Base-by-base conservation (phyloP, 1,284 basidiomycete genomes). In the Chondrostereum purpureum region DNA sequence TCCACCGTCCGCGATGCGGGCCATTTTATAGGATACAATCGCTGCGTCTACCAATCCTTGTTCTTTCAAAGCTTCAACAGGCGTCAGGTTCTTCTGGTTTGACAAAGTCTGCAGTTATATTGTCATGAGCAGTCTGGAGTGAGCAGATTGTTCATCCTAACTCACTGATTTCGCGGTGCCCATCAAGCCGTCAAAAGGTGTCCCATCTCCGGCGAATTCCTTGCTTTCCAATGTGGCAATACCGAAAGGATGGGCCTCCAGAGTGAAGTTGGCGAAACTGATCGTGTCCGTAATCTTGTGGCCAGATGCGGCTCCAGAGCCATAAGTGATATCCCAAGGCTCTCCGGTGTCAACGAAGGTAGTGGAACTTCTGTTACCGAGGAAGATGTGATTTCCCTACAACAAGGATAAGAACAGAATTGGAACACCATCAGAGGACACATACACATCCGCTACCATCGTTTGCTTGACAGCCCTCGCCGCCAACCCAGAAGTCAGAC, bases 111-210 rank as follows among this genome's bases (percentile, higher is more conserved):
- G 42, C 1, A 23, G n/a, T n/a, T n/a, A n/a, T n/a, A n/a, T n/a
- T n/a, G n/a, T n/a, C n/a, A n/a, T n/a, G n/a, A n/a, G n/a, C n/a
- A n/a, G n/a, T n/a, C n/a, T n/a, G n/a, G n/a, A n/a, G n/a, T n/a
- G n/a, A n/a, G n/a, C n/a, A n/a, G 17, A 27, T 10, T 37, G 10
- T n/a, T 12, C 10, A n/a, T 6, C 5, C 6, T 2, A 42, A 44
- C 65, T 46, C 51, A 76, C 67, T 54, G 70, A 75, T 60, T 69
- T 75, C 38, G 82, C 80, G 53, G 83, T 66, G 50, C 83, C 77
- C 81, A 89, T 75, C 53, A 87, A 62, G 41, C 85, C 75, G 57
- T 87, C 83, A 51, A 84, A 82, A 1, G 71, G 63, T 8, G 64
- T 60, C 3, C 54, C 51, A 46, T 62, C 44, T 17, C 23, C 37